A percentile compares a stretch with the other conserved stretches of the same genome.
These are phyloP conservation scores for Ceratocystis cubensis DNA, from an alignment of 2,329 filamentous ascomycete species.

Conservation along the genomic window DNA sequence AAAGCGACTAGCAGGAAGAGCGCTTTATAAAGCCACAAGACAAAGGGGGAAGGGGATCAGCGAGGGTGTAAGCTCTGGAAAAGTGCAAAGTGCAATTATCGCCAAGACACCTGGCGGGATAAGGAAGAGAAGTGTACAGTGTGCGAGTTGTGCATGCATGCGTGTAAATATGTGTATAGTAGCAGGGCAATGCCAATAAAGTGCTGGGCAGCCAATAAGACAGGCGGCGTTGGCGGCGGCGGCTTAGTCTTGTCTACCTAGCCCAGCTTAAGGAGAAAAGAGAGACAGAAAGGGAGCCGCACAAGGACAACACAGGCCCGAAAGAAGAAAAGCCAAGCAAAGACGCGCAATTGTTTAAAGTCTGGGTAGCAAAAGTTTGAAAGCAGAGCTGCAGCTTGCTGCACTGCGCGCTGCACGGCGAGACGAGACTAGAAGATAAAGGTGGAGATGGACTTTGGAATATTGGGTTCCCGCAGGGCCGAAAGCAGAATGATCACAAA, in stretches of 20 bases:
- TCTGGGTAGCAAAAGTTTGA: background rate
- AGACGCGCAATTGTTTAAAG: constrained; percentile 12
- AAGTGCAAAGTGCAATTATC: background rate
- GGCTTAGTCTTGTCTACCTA: background rate
- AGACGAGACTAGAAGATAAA: background rate
- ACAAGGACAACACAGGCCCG: background rate
- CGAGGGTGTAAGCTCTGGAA: background rate
- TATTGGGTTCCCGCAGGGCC: background rate
- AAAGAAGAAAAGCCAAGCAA: constrained; percentile 14
- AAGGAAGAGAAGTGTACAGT: background rate
- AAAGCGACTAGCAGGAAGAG: background rate
- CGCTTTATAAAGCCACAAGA: background rate
- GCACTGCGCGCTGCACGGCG: background rate
- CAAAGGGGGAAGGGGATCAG: background rate
- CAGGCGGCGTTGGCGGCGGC: background rate
- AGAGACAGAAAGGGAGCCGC: background rate
- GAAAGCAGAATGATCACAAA: constrained; percentile 2
- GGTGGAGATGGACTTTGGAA: background rate
- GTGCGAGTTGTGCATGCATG: background rate
- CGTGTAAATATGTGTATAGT: background rate
- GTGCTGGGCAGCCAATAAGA: background rate
- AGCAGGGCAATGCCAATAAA: background rate
- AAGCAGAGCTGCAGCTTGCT: background rate
- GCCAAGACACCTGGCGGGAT: background rate
- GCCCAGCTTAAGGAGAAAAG: background rate